These are phyloP conservation scores for Sugiyamaella grinbergsii DNA, from an alignment of 1,139 yeast species.

Conservation along the genomic window DNA sequence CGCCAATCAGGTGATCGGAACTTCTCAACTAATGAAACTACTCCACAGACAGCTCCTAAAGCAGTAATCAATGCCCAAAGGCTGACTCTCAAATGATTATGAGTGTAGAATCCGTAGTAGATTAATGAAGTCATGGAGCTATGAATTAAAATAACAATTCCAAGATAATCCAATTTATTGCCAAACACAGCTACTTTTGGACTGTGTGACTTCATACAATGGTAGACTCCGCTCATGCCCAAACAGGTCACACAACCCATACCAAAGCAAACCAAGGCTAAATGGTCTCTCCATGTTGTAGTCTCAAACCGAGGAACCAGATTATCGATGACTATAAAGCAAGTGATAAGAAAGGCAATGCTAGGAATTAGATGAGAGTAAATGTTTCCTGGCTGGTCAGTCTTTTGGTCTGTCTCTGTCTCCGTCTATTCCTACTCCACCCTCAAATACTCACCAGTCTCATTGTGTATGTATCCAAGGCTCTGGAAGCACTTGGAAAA, in stretches of 20 bases:
- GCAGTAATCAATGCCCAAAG: conserved; percentile 54
- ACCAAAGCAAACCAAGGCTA: conserved; percentile 49
- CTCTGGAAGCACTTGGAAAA: conserved; percentile 55
- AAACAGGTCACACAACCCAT: conserved; percentile 62
- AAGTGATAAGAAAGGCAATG: conserved; percentile 41
- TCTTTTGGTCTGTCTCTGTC: background rate
- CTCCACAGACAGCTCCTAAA: conserved; percentile 64
- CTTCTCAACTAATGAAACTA: conserved; percentile 62
- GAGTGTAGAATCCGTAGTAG: conserved; percentile 52
- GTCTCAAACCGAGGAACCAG: conserved; percentile 47
- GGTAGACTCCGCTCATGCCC: conserved; percentile 74
- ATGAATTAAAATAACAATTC: conserved; percentile 75
- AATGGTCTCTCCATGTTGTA: conserved; percentile 49
- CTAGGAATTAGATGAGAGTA: conserved; percentile 81
- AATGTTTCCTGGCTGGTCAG: conserved; percentile 51
- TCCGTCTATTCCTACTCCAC: too few species aligned
- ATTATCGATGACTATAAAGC: conserved; percentile 25
- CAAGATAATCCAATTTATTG: conserved; percentile 82
- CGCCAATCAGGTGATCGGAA: conserved; percentile 74
- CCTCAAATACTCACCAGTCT: conserved; percentile 50
- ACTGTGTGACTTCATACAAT: conserved; percentile 77
- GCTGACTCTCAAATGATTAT: conserved; percentile 44
- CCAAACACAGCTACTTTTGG: conserved; percentile 61
- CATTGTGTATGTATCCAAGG: conserved; percentile 75
- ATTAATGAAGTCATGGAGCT: conserved; percentile 74